Evolutionary conservation across 305 asterid species (phyloP).

Genomic region (Fraxinus nigra): DNA sequence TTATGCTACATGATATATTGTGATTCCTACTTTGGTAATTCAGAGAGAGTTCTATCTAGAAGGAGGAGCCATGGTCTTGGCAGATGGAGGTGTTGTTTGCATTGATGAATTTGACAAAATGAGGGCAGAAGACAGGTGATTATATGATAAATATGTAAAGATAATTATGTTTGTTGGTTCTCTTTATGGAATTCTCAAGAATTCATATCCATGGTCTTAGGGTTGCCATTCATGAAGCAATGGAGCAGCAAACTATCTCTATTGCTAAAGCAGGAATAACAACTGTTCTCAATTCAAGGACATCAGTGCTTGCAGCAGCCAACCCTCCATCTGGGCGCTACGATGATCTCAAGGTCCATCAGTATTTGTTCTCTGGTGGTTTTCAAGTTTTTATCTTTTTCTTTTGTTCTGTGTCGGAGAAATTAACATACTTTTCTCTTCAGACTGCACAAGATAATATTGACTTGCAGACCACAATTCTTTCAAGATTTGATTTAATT

Average conservation of each 20-base stretch:
- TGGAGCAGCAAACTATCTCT: constrained; percentile 99
- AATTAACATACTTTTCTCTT: constrained; percentile 32
- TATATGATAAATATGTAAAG: constrained; percentile 6
- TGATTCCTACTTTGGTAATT: constrained; percentile 25
- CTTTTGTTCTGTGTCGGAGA: constrained; percentile 12
- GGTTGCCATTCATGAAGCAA: constrained; percentile 99
- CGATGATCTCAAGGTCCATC: constrained; percentile 87
- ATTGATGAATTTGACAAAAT: constrained; percentile 98
- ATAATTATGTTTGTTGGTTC: constrained; percentile 11
- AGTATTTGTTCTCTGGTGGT: neutral
- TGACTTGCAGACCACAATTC: constrained; percentile 97
- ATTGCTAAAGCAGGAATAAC: constrained; percentile 99
- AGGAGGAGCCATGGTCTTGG: constrained; percentile 99
- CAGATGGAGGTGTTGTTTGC: constrained; percentile 99
- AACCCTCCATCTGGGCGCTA: constrained; percentile 99
- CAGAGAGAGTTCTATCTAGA: constrained; percentile 97
- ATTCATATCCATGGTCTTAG: constrained; percentile 40
- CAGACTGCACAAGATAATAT: constrained; percentile 99
- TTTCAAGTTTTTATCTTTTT: neutral
- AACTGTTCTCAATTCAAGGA: constrained; percentile 96
- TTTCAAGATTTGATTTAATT: constrained; percentile 91
- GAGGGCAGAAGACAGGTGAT: constrained; percentile 96
- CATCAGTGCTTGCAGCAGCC: constrained; percentile 99
- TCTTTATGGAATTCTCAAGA: constrained; percentile 22
- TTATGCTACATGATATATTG: constrained; percentile 4